Base-by-base conservation (phyloP, 2,329 filamentous ascomycete genomes). In the Parasarocladium wereldwijsianum region DNA sequence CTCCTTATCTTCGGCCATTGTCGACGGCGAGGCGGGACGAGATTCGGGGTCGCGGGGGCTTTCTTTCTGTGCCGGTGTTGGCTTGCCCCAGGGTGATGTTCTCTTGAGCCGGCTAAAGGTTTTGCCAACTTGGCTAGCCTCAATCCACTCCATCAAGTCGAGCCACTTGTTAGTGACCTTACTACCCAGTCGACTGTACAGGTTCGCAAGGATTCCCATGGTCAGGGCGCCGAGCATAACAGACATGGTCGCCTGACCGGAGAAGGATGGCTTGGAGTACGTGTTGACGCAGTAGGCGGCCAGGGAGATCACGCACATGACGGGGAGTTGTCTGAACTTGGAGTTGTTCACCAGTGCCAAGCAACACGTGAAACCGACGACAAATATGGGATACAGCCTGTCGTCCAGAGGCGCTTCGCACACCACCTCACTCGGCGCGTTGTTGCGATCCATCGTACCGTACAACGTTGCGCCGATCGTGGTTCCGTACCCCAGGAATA, bases 311-410 rank as follows among this genome's bases (percentile, higher is more conserved):
- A 70, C 25, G 4, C 80, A 55, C 80, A 87, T 87, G 29, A 80
- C 64, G 0, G 81, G 80, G 18, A 74, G 68, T 46, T 87, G 81
- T 42, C 70, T 76, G 69, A 70, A 82, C 51, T 84, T 83, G 35
- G 78, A 79, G 40, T 87, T 80, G 51, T 86, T 86, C 49, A 87
- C 76, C 43, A 86, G 63, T 36, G 78, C 76, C 0, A 87, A 61
- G 39, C 76, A 83, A 20, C 84, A 47, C 4, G 81, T 73, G 51
- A 87, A 93, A 5, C 64, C 54, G 0, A 78, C 68, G 0, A 90
- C 83, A 43, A 84, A 86, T 9, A 80, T 54, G 50, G 85, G 83
- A 40, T 69, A 69, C 46, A 55, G 58, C 7, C 49, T 46, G 0
- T 52, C 41, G 8, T 49, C 34, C 30, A 76, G 62, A 0, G 62